Evolutionary conservation across 169 alveolate species (phyloP).

Genomic region (Eimeria necatrix): DNA sequence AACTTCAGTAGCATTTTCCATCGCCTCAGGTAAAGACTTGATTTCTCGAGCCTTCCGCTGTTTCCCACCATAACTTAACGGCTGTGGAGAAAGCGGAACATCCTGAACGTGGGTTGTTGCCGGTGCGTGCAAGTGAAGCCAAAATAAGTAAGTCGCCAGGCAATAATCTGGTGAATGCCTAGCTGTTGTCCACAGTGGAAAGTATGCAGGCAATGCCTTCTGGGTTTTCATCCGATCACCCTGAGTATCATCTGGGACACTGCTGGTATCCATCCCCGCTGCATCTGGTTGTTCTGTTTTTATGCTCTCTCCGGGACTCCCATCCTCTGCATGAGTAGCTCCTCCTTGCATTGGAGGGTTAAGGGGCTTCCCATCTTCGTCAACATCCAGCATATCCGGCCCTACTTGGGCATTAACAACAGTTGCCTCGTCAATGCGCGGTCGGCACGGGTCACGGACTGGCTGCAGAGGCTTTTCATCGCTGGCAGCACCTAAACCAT

Average conservation of each 20-base stretch:
- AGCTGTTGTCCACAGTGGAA: conserved; percentile 92
- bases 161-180: conserved; percentile 92
- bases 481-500: conserved; percentile 21
- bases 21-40: conserved; percentile 51
- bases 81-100: conserved; percentile 87
- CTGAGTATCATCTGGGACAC: background rate
- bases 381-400: conserved; percentile 78
- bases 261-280: conserved; percentile 13
- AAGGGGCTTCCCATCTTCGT: conserved; percentile 80
- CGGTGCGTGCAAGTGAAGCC: conserved; percentile 92
- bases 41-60: conserved; percentile 44
- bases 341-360: conserved; percentile 60
- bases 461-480: conserved; percentile 32
- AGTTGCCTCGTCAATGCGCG: conserved; percentile 64
- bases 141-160: conserved; percentile 91
- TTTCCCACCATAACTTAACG: conserved; percentile 74
- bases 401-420: conserved; percentile 54
- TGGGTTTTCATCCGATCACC: background rate
- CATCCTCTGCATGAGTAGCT: conserved; percentile 13
- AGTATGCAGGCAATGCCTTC: conserved; percentile 81
- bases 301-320: conserved; percentile 23
- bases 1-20: conserved; percentile 64
- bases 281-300: conserved; percentile 58
- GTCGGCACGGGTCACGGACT: conserved; percentile 61
- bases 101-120: conserved; percentile 92